Evolutionary conservation across 2,329 filamentous ascomycete genomes (phyloP), one percentile per base, ranked within the genome.

Genomic region (Ascochyta lentis): DNA sequence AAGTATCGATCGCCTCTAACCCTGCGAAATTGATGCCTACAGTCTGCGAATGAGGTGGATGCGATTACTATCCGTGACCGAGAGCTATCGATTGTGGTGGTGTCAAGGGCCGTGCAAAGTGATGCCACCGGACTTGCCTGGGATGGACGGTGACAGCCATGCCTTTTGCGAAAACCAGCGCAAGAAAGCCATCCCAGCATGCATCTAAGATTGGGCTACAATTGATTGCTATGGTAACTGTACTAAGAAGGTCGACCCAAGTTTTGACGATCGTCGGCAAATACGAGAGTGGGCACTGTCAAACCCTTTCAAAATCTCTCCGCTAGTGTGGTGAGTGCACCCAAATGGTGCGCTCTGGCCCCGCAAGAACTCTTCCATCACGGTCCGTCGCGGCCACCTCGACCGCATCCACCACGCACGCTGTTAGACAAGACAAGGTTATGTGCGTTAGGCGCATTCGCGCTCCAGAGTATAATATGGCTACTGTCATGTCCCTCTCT

Each of bases 281-380:
- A 35, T 23, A 23, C 33, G 33, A n/a, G 29, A 19, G n/a, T 15
- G 9, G 34, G 23, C 43, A 38, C 45, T 54, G 45, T 54, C 51
- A 54, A 54, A 43, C 29, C 50, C 29, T 47, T 33, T 43, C 43
- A 38, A 43, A 49, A 3, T 31, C 38, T 16, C 27, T 43, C 31
- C 45, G 45, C 51, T 54, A 49, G 51, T 54, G 26, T 24, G 29
- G 29, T 31, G 12, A 31, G 33, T 12, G 24, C 39, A 39, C 51
- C 13, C 26, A 34, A 49, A 49, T 13, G 33, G 45, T n/a, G 29
- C 40, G 39, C 13, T 42, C 45, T 34, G 23, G 31, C 10, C 22
- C 40, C 39, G 29, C 29, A 47, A 52, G 24, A 54, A 35, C 13
- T 16, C 22, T 6, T 40, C 31, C 29, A 40, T 41, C 19, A 33